These are phyloP conservation scores for Noccaea caerulescens DNA, from an alignment of 345 rosid genomes.

Conservation along the genomic window DNA sequence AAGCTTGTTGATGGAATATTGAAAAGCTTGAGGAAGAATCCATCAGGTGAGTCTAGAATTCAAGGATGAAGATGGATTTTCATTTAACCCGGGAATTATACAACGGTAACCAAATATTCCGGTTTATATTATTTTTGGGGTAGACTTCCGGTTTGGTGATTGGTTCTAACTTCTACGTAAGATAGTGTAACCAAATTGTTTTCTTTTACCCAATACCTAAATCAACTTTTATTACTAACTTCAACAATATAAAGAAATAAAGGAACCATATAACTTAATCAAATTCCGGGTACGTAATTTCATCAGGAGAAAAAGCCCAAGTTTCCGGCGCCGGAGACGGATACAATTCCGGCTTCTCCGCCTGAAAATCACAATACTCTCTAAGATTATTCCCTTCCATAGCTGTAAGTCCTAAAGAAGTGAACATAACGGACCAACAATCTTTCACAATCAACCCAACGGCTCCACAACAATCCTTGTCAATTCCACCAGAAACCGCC, in stretches of 20 bases:
- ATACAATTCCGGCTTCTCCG: slow-evolving; percentile 10
- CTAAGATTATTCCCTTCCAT: slow-evolving; percentile 63
- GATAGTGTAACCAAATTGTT: background rate
- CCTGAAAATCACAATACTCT: slow-evolving; percentile 62
- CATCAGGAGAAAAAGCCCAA: slow-evolving; percentile 23
- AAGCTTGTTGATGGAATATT: slow-evolving; percentile 61
- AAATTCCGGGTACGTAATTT: slow-evolving; percentile 10
- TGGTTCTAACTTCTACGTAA: background rate
- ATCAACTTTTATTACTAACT: slow-evolving; percentile 4
- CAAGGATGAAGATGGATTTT: slow-evolving; percentile 2
- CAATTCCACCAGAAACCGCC: slow-evolving; percentile 40
- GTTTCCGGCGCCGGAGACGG: slow-evolving; percentile 38
- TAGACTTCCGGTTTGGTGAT: slow-evolving; percentile 7
- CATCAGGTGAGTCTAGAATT: slow-evolving; percentile 43
- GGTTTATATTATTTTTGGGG: slow-evolving; percentile 7
- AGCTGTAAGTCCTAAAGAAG: slow-evolving; percentile 65
- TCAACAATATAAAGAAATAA: background rate
- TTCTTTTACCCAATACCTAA: no score
- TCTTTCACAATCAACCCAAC: slow-evolving; percentile 54
- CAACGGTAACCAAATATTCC: background rate
- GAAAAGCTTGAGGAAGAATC: slow-evolving; percentile 52
- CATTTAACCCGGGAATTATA: slow-evolving; percentile 3
- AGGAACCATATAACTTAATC: background rate
- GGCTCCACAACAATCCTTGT: slow-evolving; percentile 67
- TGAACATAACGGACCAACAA: slow-evolving; percentile 85